Conservation (phyloP, 1,284 basidiomycete species). For the Rhodotorula sp. region DNA sequence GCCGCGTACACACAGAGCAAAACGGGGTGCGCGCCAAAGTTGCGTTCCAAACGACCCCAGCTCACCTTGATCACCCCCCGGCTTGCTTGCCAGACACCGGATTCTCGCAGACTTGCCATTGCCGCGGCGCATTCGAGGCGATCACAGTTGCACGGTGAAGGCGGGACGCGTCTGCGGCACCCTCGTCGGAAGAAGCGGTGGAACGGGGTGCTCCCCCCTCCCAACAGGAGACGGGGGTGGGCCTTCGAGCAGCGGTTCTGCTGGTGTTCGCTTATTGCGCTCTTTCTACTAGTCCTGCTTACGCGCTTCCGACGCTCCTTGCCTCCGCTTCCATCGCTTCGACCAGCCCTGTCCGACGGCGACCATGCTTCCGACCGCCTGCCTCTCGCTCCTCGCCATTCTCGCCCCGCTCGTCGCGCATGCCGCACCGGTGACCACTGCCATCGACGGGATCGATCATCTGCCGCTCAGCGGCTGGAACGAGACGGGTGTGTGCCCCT, state of each 20-base stretch:
- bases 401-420: neutral
- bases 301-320: neutral
- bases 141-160: no score
- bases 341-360: neutral
- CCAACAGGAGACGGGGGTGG: neutral
- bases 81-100: no score
- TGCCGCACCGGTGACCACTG: neutral
- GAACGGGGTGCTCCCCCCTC: neutral
- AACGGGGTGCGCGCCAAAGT: no score
- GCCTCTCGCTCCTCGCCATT: neutral
- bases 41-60: no score
- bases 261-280: neutral
- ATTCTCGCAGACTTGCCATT: no score
- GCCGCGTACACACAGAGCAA: no score
- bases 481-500: neutral
- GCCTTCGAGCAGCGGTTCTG: neutral
- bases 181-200: neutral
- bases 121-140: no score
- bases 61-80: no score
- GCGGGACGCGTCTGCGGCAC: neutral
- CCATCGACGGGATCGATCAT: no score
- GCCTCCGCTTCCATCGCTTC: neutral
- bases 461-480: neutral
- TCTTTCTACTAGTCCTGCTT: neutral
- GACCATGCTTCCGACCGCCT: neutral